Evolutionary conservation across 169 alveolate species (phyloP).

Genomic region (Cryptosporidium ryanae): DNA sequence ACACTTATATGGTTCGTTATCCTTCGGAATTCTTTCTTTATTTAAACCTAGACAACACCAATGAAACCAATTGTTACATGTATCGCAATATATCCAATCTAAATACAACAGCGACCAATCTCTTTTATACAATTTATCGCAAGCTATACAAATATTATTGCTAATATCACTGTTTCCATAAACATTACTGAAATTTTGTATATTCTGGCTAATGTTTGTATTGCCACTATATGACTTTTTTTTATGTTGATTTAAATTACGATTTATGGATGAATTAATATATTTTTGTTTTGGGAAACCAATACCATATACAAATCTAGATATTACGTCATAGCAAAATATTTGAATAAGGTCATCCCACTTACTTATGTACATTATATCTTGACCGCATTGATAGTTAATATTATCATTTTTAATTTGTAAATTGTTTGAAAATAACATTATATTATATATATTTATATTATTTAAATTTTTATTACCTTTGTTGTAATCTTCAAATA

Average conservation of each 20-base stretch:
- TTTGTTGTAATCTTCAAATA: conserved; percentile 7
- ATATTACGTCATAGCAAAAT: conserved; percentile 28
- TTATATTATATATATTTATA: not conserved
- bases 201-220: not conserved
- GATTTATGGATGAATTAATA: conserved; percentile 5
- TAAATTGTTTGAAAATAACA: not conserved
- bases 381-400: conserved; percentile 21
- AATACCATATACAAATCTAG: conserved; percentile 52
- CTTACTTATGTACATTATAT: conserved; percentile 22
- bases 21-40: conserved; percentile 33
- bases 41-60: conserved; percentile 59
- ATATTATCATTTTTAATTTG: not conserved
- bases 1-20: conserved; percentile 53
- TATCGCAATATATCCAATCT: conserved; percentile 72
- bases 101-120: conserved; percentile 26
- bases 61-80: conserved; percentile 68
- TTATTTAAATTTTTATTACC: not conserved
- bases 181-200: not conserved
- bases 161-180: not conserved
- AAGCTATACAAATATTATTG: conserved; percentile 26
- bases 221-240: not conserved
- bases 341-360: conserved; percentile 61
- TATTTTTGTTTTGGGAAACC: conserved; percentile 56
- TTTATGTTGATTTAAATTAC: not conserved
- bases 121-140: conserved; percentile 48